Conservation (phyloP, 169 alveolate genomes). For the Plasmodium malariae region DNA sequence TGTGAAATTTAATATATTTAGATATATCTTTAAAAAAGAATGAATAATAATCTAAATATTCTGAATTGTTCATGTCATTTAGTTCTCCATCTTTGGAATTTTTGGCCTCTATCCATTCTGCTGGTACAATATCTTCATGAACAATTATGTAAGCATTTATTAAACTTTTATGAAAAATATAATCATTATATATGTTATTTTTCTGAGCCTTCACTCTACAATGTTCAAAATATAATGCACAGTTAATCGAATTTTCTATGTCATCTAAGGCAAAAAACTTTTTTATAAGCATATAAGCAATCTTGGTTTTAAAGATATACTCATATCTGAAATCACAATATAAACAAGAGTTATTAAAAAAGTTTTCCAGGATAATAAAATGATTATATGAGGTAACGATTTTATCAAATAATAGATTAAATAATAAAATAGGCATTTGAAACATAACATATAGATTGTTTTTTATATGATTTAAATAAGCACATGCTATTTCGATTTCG, state of each 20-base stretch:
- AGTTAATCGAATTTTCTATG: slow-evolving; percentile 38
- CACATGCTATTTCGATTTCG: slow-evolving; percentile 69
- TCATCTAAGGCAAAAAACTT: slow-evolving; percentile 35
- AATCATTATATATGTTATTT: slow-evolving; percentile 68
- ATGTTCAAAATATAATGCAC: slow-evolving; percentile 56
- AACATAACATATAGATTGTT: slow-evolving; percentile 69
- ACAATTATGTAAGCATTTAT: slow-evolving; percentile 37
- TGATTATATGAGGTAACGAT: slow-evolving; percentile 23
- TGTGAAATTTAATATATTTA: slow-evolving; percentile 40
- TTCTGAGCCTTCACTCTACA: slow-evolving; percentile 33
- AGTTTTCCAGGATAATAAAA: slow-evolving; percentile 32
- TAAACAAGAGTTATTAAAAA: slow-evolving; percentile 32
- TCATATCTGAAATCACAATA: slow-evolving; percentile 61
- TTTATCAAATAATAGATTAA: slow-evolving; percentile 28
- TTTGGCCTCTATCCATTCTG: slow-evolving; percentile 51
- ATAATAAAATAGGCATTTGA: slow-evolving; percentile 62
- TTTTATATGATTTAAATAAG: slow-evolving; percentile 49
- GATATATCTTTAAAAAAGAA: slow-evolving; percentile 68
- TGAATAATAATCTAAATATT: slow-evolving; percentile 64
- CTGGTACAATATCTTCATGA: slow-evolving; percentile 58
- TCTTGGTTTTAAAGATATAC: slow-evolving; percentile 54
- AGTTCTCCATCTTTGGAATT: slow-evolving; percentile 17
- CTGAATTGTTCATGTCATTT: slow-evolving; percentile 55
- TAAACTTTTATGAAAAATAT: slow-evolving; percentile 65
- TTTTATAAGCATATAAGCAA: slow-evolving; percentile 56